Base-by-base conservation (phyloP, 345 rosid genomes). In the Carallia pectinifolia region DNA sequence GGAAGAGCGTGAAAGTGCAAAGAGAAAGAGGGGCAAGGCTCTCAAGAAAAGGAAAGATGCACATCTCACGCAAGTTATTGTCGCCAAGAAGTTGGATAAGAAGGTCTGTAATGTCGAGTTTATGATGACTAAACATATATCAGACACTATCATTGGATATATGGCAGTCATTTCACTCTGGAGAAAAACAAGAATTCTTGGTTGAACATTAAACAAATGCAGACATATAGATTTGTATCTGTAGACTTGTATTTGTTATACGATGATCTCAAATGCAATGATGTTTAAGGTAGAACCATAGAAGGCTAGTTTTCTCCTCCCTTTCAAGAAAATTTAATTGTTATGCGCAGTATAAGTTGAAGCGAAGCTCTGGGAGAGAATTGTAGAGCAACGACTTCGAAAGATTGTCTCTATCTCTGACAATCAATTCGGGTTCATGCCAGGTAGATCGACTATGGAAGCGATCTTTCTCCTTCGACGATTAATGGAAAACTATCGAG, bases 41-140 rank as follows among this genome's bases (percentile, higher is more conserved):
- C 87, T 92, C 69, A 85, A 88, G 79, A 92, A 78, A 68, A 87
- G 99, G 77, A 90, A 90, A 74, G 99, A 95, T 77, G 90, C 94
- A 59, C 87, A 77, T 68, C 85, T 90, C 67, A 88, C 83, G 69
- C 83, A 95, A 36, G 96, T 90, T 53, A 84, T 90, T 68, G 84
- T 95, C 54, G 89, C 97, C 15, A 97, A 95, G 76, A 95, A 85
- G 81, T 62, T 87, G 62, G 97, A 92, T 81, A 90, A 86, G 78
- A 90, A 81, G 96, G 99, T 95, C 40, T 78, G 79, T 74, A 50
- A 13, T 53, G 18, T 64, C 53, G 9, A 9, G 38, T 78, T 36
- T 48, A 9, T 72, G 4, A 62, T 66, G 16, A 16, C 39, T 12
- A 29, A 12, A 69, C 62, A 50, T 58, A 48, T 17, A 33, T 58